phyloP scores from a whole-genome alignment of 2,329 filamentous ascomycete species.

The Trichoderma semiorbis region DNA sequence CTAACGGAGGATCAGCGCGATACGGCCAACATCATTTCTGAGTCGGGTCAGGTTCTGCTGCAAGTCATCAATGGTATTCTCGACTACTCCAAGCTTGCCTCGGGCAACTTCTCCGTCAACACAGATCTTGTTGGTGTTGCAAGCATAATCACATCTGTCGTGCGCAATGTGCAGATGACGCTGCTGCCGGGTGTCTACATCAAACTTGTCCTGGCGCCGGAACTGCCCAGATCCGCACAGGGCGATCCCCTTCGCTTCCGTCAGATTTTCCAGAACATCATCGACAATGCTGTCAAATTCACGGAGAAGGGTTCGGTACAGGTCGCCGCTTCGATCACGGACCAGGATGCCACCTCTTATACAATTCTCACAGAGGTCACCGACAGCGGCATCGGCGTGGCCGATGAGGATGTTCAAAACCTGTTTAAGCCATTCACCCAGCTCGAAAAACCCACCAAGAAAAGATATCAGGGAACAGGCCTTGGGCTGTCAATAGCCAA shows the following conservation, averaged over 20 bases:
- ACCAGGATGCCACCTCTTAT: constrained; percentile 42
- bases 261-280: constrained; percentile 60
- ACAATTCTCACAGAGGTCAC: constrained; percentile 49
- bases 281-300: constrained; percentile 61
- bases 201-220: constrained; percentile 40
- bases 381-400: constrained; percentile 54
- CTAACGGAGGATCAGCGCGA: constrained; percentile 54
- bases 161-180: constrained; percentile 46
- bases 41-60: constrained; percentile 56
- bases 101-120: constrained; percentile 56
- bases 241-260: constrained; percentile 59
- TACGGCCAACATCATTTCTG: constrained; percentile 54
- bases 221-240: constrained; percentile 47
- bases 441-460: constrained; percentile 51
- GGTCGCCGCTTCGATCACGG: constrained; percentile 39
- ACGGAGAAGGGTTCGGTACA: constrained; percentile 53
- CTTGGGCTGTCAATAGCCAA: constrained; percentile 57
- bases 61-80: constrained; percentile 64
- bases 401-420: constrained; percentile 39
- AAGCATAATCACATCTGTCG: constrained; percentile 45
- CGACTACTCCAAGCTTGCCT: constrained; percentile 62
- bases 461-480: constrained; percentile 54
- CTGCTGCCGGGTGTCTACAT: constrained; percentile 46
- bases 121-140: constrained; percentile 49
- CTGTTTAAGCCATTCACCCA: constrained; percentile 57